These are phyloP conservation scores for Phytophthora cactorum DNA, from an alignment of 352 stramenopile species.

Conservation along the genomic window DNA sequence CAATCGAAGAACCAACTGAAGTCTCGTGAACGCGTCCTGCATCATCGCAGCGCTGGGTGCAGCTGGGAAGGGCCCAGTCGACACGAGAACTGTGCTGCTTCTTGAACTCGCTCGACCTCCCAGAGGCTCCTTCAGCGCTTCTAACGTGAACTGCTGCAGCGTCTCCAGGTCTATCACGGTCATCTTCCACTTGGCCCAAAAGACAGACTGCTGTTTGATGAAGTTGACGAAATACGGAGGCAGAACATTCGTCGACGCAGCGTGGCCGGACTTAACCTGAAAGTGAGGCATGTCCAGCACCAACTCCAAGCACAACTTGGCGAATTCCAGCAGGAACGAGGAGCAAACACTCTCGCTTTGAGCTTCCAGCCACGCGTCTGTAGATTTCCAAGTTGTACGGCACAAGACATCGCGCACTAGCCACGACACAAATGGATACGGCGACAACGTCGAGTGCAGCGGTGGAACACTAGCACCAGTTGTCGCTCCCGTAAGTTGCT, in stretches of 20 bases:
- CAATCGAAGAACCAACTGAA: slow-evolving; percentile 72
- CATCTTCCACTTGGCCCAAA: slow-evolving; percentile 85
- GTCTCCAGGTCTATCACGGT: slow-evolving; percentile 57
- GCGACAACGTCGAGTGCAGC: slow-evolving; percentile 44
- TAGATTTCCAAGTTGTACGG: slow-evolving; percentile 80
- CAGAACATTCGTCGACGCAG: slow-evolving; percentile 69
- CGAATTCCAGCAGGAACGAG: slow-evolving; percentile 74
- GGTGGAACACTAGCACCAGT: slow-evolving; percentile 19
- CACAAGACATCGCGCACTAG: slow-evolving; percentile 84
- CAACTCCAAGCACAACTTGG: slow-evolving; percentile 78
- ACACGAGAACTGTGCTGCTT: slow-evolving; percentile 5
- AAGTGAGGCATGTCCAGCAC: slow-evolving; percentile 83
- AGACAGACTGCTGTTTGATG: slow-evolving; percentile 74
- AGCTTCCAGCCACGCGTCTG: slow-evolving; percentile 64
- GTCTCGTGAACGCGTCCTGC: slow-evolving; percentile 78
- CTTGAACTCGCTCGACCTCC: slow-evolving; percentile 8
- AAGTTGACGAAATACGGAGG: slow-evolving; percentile 90
- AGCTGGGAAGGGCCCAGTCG: slow-evolving; percentile 44
- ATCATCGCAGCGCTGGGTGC: slow-evolving; percentile 59
- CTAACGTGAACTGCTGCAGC: slow-evolving; percentile 62
- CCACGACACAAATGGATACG: slow-evolving; percentile 86
- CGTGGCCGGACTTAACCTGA: slow-evolving; percentile 46
- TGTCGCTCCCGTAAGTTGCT: slow-evolving; percentile 46
- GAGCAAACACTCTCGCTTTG: slow-evolving; percentile 69
- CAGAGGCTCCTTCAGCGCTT: slow-evolving; percentile 67